These are phyloP conservation scores for Colletotrichum musicola DNA, from an alignment of 2,329 filamentous ascomycete species.

Conservation along the genomic window DNA sequence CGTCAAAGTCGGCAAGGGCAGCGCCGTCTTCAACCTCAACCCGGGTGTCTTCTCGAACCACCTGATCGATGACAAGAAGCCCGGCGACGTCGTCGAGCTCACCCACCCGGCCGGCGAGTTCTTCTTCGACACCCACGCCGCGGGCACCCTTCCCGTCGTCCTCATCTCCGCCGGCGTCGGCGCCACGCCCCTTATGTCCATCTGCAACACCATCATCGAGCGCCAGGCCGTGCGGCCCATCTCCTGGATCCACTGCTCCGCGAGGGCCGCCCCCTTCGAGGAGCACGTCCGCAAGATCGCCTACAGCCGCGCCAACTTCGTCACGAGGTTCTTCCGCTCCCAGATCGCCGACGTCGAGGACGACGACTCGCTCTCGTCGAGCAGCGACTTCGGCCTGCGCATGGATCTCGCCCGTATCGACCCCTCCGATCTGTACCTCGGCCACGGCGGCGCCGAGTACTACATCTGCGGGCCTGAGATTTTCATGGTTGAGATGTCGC, in stretches of 20 bases:
- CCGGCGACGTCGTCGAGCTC: constrained; percentile 73
- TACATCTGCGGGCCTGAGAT: constrained; percentile 67
- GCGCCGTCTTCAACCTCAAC: constrained; percentile 61
- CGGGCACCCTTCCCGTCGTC: constrained; percentile 63
- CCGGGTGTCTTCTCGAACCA: constrained; percentile 78
- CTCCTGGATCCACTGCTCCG: constrained; percentile 71
- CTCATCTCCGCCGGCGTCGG: constrained; percentile 73
- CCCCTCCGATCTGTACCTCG: constrained; percentile 59
- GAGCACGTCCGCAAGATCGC: constrained; percentile 62
- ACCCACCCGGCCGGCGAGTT: constrained; percentile 77
- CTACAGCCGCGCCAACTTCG: constrained; percentile 50
- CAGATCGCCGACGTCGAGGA: constrained; percentile 58
- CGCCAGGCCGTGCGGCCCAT: constrained; percentile 61
- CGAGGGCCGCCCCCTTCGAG: constrained; percentile 62
- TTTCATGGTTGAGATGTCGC: constrained; percentile 65
- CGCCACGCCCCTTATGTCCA: constrained; percentile 70
- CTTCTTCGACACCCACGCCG: constrained; percentile 60
- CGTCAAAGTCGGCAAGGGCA: constrained; percentile 49
- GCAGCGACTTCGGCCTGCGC: constrained; percentile 55
- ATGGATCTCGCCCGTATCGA: constrained; percentile 62
- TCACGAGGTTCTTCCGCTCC: constrained; percentile 64
- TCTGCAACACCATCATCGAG: constrained; percentile 66
- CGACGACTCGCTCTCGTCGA: constrained; percentile 57
- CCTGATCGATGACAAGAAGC: constrained; percentile 71
- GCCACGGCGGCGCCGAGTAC: constrained; percentile 62